phyloP scores from a whole-genome alignment of 768 basidiomycete genomes.

The Naganishia vaughanmartiniae region DNA sequence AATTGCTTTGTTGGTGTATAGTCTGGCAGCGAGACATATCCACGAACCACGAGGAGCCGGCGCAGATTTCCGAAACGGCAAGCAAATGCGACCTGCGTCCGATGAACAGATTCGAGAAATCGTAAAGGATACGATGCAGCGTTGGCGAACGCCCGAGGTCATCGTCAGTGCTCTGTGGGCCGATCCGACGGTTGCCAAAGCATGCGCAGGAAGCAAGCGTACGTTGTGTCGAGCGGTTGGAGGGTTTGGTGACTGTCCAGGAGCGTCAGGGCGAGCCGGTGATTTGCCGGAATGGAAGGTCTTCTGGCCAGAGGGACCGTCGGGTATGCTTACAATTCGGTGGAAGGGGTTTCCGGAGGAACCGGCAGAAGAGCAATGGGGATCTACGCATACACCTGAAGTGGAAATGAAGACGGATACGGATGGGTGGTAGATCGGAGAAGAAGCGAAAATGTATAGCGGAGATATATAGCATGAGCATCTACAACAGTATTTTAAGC shows the following conservation, averaged over 20 bases:
- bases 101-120: constrained; percentile 33
- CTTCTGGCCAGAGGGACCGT: constrained; percentile 17
- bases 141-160: constrained; percentile 43
- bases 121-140: constrained; percentile 35
- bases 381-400: constrained; percentile 4
- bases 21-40: constrained; percentile 26
- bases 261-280: constrained; percentile 29
- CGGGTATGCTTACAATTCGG: constrained; percentile 9
- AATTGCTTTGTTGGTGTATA: background rate
- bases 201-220: constrained; percentile 44
- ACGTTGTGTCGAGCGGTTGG: constrained; percentile 43
- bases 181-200: constrained; percentile 34
- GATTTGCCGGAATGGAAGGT: constrained; percentile 35
- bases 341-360: constrained; percentile 23
- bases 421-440: background rate
- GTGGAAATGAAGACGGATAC: constrained; percentile 14
- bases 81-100: constrained; percentile 1
- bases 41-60: constrained; percentile 22
- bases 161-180: constrained; percentile 46
- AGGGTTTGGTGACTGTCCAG: constrained; percentile 45
- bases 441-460: background rate
- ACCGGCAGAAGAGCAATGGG: constrained; percentile 12
- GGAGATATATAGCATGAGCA: background rate
- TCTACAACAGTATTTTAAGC: constrained; percentile 14
- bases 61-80: constrained; percentile 11